phyloP scores from a whole-genome alignment of 106 monocot genomes.

The Dendrobium officinale region DNA sequence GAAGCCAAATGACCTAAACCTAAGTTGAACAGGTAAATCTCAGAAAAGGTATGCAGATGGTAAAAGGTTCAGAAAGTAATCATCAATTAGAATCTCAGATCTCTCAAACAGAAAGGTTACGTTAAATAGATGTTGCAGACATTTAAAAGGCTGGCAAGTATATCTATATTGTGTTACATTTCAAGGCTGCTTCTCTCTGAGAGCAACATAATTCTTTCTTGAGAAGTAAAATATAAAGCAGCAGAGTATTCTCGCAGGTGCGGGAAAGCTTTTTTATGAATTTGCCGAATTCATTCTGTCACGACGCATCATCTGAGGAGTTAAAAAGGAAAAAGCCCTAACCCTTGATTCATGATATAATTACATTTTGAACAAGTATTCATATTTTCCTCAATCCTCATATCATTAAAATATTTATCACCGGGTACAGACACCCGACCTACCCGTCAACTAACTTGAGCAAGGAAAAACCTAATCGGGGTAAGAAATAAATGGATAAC shows the following conservation, averaged over 20 bases:
- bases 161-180: background rate
- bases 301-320: background rate
- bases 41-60: background rate
- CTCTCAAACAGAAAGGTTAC: background rate
- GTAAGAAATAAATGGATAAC: background rate
- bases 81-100: background rate
- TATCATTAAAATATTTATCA: background rate
- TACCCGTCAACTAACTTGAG: no score
- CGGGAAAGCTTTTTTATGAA: background rate
- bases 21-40: no score
- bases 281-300: background rate
- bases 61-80: background rate
- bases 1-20: background rate
- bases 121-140: background rate
- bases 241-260: no score
- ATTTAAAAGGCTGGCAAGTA: background rate
- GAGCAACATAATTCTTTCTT: background rate
- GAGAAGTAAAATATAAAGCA: background rate
- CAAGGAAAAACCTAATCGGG: no score
- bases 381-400: background rate
- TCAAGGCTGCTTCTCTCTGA: background rate
- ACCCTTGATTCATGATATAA: background rate
- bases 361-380: background rate
- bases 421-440: background rate
- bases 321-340: background rate